Conservation (phyloP, 1,139 yeast species). For the Scheffersomyces insectosa region DNA sequence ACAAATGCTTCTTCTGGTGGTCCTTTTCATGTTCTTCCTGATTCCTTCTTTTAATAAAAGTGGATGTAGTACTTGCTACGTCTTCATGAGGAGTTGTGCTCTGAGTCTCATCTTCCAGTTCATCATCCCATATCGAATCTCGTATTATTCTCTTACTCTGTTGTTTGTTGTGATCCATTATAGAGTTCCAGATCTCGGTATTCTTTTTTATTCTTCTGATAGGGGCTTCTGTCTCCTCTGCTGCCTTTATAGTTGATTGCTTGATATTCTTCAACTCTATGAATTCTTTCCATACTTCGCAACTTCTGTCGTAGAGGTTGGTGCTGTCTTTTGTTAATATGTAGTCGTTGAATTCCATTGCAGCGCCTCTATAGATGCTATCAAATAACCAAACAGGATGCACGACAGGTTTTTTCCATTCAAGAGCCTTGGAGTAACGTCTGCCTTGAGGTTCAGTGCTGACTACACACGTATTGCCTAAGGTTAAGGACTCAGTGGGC, state of each 20-base stretch:
- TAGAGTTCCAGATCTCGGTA: constrained; percentile 48
- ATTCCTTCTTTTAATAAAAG: background rate
- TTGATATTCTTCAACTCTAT: constrained; percentile 8
- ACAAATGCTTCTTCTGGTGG: constrained; percentile 19
- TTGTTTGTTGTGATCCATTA: constrained; percentile 40
- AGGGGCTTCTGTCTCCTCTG: constrained; percentile 1
- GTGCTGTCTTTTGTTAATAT: constrained; percentile 23
- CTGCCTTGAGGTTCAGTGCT: constrained; percentile 58
- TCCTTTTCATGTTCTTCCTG: background rate
- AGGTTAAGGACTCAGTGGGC: constrained; percentile 57
- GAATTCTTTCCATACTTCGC: constrained; percentile 50
- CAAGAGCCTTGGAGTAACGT: constrained; percentile 61
- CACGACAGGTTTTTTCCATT: constrained; percentile 69
- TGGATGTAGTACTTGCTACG: background rate
- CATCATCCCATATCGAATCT: constrained; percentile 35
- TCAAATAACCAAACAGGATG: constrained; percentile 78
- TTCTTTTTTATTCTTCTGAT: constrained; percentile 18
- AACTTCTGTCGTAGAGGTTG: constrained; percentile 48
- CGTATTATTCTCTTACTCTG: constrained; percentile 14
- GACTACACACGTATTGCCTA: constrained; percentile 51
- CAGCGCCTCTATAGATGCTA: constrained; percentile 60
- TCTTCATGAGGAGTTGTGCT: too few relatives aligned
- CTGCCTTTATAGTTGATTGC: background rate
- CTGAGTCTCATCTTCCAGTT: constrained; percentile 1
- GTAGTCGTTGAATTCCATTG: constrained; percentile 51